These are phyloP conservation scores for Lepidopterella palustris DNA, from an alignment of 495 filamentous ascomycete species.

Conservation along the genomic window DNA sequence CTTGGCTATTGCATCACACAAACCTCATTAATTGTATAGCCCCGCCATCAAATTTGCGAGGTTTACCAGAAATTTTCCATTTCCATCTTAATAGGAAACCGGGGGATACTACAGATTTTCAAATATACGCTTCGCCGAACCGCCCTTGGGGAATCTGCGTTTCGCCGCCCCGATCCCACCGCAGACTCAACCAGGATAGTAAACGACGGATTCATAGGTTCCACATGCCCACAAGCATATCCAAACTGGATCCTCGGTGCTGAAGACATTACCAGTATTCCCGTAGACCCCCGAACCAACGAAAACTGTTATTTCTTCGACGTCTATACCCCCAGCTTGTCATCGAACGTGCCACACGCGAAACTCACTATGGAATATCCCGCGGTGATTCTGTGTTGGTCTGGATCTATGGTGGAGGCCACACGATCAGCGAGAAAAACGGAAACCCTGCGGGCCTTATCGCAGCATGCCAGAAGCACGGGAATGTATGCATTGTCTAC, in stretches of 20 bases:
- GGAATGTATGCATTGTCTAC: background rate
- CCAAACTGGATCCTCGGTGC: background rate
- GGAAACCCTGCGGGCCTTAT: background rate
- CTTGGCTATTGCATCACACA: background rate
- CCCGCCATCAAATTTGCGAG: background rate
- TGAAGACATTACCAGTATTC: background rate
- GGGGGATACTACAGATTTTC: background rate
- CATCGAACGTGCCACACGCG: slow-evolving; percentile 1
- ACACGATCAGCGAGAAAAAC: background rate
- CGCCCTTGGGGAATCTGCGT: background rate
- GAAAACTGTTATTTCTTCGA: slow-evolving; percentile 12
- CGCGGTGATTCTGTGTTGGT: background rate
- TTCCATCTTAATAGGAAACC: background rate
- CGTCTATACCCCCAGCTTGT: too few relatives aligned
- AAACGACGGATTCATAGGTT: background rate
- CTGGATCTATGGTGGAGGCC: background rate
- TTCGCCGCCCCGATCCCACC: background rate
- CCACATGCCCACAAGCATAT: background rate
- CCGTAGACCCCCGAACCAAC: background rate
- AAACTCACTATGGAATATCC: background rate
- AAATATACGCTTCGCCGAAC: background rate
- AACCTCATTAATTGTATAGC: background rate
- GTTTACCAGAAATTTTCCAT: background rate
- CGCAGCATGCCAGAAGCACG: background rate
- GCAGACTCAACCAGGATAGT: background rate